Percentiles rank a stretch among this genome's conserved stretches.
Conservation (phyloP, 1,284 basidiomycete genomes). For the Cutaneotrichosporon daszewskae region DNA sequence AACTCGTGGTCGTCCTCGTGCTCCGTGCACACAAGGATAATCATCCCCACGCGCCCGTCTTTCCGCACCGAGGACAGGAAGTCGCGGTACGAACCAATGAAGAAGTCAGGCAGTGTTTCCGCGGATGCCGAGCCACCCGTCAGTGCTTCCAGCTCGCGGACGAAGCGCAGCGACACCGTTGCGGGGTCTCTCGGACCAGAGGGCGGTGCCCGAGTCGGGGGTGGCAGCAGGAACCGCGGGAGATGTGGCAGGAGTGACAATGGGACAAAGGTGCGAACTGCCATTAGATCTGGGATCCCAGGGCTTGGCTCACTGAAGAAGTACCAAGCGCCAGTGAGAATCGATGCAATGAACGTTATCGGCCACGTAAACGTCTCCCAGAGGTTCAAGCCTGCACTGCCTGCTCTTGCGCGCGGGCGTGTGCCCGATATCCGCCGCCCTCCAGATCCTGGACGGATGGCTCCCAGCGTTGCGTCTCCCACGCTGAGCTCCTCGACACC, state of each 20-base stretch:
- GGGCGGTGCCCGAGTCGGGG: conserved; percentile 20
- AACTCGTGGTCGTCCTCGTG: conserved; percentile 84
- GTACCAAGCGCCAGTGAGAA: conserved; percentile 44
- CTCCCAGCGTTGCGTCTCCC: conserved; percentile 8
- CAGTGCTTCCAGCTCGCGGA: conserved; percentile 37
- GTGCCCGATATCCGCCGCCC: conserved; percentile 17
- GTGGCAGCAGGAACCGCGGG: conserved; percentile 43
- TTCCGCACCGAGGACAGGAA: conserved; percentile 65
- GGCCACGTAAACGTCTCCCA: conserved; percentile 33
- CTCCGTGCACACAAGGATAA: conserved; percentile 80
- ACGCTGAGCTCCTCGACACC: conserved; percentile 10
- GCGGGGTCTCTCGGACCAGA: conserved; percentile 30
- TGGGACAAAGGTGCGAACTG: conserved; percentile 44
- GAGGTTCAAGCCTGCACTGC: conserved; percentile 5
- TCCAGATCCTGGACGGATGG: conserved; percentile 4
- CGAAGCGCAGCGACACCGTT: conserved; percentile 28
- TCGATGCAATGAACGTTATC: conserved; percentile 30
- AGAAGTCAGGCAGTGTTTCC: conserved; percentile 66
- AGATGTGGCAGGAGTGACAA: conserved; percentile 40
- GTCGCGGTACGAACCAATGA: conserved; percentile 73
- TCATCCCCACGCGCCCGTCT: conserved; percentile 68
- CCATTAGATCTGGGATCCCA: neutral
- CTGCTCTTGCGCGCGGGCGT: neutral
- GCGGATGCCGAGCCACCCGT: conserved; percentile 27
- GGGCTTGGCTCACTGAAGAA: conserved; percentile 38